phyloP scores from a whole-genome alignment of 2,329 filamentous ascomycete species.

The Rhexocercosporidium sp. region DNA sequence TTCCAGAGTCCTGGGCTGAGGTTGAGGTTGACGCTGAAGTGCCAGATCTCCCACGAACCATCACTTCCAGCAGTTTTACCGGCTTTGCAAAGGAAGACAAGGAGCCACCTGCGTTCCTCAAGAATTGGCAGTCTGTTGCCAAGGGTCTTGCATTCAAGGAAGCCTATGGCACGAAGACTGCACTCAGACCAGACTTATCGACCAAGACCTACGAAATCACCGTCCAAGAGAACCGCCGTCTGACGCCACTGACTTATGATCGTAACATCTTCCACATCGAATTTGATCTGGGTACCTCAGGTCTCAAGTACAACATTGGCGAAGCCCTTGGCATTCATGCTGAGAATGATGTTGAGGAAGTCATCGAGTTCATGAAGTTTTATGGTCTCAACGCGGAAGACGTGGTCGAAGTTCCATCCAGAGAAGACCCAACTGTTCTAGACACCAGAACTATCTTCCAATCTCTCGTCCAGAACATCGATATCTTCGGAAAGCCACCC shows the following conservation, averaged over 20 bases:
- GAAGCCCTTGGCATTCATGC: slow-evolving; percentile 96
- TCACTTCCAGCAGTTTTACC: slow-evolving; percentile 82
- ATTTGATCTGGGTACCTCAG: slow-evolving; percentile 91
- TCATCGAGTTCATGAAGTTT: slow-evolving; percentile 84
- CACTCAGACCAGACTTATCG: slow-evolving; percentile 82
- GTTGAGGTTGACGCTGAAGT: slow-evolving; percentile 62
- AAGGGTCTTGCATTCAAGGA: slow-evolving; percentile 94
- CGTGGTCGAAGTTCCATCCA: slow-evolving; percentile 88
- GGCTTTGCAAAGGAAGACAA: slow-evolving; percentile 77
- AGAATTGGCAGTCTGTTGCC: slow-evolving; percentile 82
- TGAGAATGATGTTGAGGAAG: slow-evolving; percentile 82
- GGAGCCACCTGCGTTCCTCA: slow-evolving; percentile 70
- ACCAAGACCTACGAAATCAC: slow-evolving; percentile 86
- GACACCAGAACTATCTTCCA: slow-evolving; percentile 95
- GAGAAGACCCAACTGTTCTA: slow-evolving; percentile 73
- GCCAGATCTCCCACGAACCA: slow-evolving; percentile 62
- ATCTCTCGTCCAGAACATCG: slow-evolving; percentile 87
- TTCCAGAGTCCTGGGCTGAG: slow-evolving; percentile 81
- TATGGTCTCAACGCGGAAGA: slow-evolving; percentile 85
- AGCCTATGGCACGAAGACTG: slow-evolving; percentile 76
- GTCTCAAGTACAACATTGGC: slow-evolving; percentile 94
- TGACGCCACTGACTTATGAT: slow-evolving; percentile 88
- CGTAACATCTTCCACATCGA: slow-evolving; percentile 99
- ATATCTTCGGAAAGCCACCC: slow-evolving; percentile 94
- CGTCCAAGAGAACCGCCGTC: slow-evolving; percentile 93